Conservation (phyloP, 2,329 filamentous ascomycete species). For the Cladorrhinum sp. region DNA sequence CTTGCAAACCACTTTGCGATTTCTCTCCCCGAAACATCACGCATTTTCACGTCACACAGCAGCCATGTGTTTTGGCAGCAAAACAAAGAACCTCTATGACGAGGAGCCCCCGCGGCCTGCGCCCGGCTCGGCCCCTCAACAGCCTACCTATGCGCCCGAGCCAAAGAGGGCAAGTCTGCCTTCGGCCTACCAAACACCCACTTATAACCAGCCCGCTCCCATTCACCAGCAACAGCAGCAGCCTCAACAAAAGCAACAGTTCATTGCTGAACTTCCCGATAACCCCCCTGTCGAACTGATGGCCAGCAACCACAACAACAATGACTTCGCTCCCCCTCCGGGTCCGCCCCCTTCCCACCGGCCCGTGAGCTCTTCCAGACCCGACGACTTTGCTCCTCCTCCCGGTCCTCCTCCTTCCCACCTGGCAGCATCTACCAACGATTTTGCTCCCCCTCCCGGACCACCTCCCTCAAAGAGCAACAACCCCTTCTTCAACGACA, state of each 20-base stretch:
- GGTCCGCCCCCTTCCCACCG: slow-evolving; percentile 22
- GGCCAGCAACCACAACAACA: slow-evolving; percentile 26
- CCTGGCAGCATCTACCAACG: neutral
- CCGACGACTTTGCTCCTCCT: slow-evolving; percentile 16
- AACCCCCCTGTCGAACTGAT: slow-evolving; percentile 17
- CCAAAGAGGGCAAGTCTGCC: slow-evolving; percentile 22
- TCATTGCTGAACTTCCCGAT: slow-evolving; percentile 4
- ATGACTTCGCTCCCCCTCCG: slow-evolving; percentile 22
- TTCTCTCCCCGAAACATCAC: neutral
- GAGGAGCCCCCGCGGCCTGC: slow-evolving; percentile 41
- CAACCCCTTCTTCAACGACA: slow-evolving; percentile 21
- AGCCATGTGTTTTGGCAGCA: slow-evolving; percentile 48
- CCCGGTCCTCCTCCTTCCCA: slow-evolving; percentile 21
- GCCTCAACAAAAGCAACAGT: slow-evolving; percentile 18
- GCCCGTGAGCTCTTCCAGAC: slow-evolving; percentile 24
- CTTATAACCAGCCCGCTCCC: neutral
- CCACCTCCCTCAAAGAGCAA: slow-evolving; percentile 20
- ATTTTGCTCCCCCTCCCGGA: slow-evolving; percentile 24
- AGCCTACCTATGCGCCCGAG: slow-evolving; percentile 23
- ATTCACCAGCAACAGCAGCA: slow-evolving; percentile 15
- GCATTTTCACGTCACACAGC: neutral
- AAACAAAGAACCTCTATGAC: slow-evolving; percentile 35
- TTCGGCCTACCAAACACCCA: slow-evolving; percentile 1
- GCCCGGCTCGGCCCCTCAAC: slow-evolving; percentile 24
- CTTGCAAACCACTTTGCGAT: neutral